Conservation (phyloP, 176 grass and related monocot genomes). For the Musa beccarii region DNA sequence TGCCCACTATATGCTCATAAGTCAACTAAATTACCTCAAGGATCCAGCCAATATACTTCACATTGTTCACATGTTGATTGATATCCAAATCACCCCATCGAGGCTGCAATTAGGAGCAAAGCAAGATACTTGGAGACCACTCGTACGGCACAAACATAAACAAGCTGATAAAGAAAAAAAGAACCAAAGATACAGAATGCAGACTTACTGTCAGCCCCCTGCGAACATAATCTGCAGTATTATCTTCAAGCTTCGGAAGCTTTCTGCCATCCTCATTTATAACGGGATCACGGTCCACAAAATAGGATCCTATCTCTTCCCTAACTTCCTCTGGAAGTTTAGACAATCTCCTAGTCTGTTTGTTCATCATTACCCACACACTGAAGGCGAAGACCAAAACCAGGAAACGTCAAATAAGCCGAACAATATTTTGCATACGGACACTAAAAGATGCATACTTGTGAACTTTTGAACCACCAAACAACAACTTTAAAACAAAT, state of each 20-base stretch:
- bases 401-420: neutral
- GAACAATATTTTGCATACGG: neutral
- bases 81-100: conserved; percentile 88
- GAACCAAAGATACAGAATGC: conserved; percentile 6
- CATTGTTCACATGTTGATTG: conserved; percentile 98
- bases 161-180: neutral
- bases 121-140: conserved; percentile 3
- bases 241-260: conserved; percentile 45
- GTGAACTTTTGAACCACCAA: neutral
- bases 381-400: conserved; percentile 21
- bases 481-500: neutral
- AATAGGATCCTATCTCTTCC: conserved; percentile 86
- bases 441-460: neutral
- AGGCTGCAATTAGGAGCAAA: conserved; percentile 35
- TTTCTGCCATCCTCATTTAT: conserved; percentile 58
- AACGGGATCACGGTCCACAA: conserved; percentile 48
- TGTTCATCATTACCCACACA: conserved; percentile 99
- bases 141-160: neutral
- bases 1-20: neutral
- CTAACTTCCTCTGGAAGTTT: conserved; percentile 92
- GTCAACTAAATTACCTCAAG: conserved; percentile 52
- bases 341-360: conserved; percentile 66
- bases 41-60: conserved; percentile 98
- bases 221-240: conserved; percentile 32
- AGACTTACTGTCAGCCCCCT: conserved; percentile 85